phyloP scores from a whole-genome alignment of 345 rosid species.

The Gossypium sturtianum region DNA sequence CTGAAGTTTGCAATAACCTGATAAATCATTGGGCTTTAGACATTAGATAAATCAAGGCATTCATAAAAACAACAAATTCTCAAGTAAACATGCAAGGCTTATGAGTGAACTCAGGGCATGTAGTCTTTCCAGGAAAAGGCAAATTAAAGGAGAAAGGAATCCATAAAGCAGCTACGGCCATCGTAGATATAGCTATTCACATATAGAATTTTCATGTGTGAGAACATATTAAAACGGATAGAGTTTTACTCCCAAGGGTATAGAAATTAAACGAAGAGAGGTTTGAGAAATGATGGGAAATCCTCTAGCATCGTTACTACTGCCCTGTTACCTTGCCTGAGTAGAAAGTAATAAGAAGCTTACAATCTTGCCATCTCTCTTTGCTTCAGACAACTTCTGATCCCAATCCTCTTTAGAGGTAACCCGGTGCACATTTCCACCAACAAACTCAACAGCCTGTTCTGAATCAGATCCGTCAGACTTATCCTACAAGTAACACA shows the following conservation, averaged over 20 bases:
- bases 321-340: not conserved
- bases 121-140: not conserved
- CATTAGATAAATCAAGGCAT: conserved; percentile 2
- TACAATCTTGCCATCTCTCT: conserved; percentile 59
- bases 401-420: conserved; percentile 70
- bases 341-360: conserved; percentile 9
- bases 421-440: conserved; percentile 55
- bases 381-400: conserved; percentile 65
- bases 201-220: not conserved
- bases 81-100: conserved; percentile 26
- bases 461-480: conserved; percentile 30
- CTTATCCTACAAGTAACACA: conserved; percentile 26
- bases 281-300: not conserved
- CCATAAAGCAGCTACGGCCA: not conserved
- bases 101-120: not conserved
- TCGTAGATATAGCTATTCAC: not conserved
- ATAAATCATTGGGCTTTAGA: conserved; percentile 3
- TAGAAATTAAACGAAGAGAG: not conserved
- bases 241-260: not conserved
- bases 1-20: conserved; percentile 87
- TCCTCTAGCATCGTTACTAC: not conserved
- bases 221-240: not conserved
- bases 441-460: conserved; percentile 41
- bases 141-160: not conserved
- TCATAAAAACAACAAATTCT: not conserved